These are phyloP conservation scores for Neoboletus brunneissimus DNA, from an alignment of 768 basidiomycete genomes.

Conservation along the genomic window DNA sequence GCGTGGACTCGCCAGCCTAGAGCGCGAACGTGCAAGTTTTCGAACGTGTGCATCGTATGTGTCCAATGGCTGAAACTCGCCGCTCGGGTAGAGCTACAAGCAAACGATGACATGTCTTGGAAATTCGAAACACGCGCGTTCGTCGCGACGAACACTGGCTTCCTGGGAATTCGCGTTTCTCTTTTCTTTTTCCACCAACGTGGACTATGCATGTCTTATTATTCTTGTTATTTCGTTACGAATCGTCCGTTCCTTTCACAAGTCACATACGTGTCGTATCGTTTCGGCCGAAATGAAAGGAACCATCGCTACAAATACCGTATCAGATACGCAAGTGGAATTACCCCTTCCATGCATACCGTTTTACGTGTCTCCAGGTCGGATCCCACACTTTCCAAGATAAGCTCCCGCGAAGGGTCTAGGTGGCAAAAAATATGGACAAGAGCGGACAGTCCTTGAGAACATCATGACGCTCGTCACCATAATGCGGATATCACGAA, in stretches of 20 bases:
- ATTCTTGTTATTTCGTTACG: neutral
- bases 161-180: neutral
- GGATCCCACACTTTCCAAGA: neutral
- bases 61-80: neutral
- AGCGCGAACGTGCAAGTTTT: neutral
- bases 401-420: neutral
- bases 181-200: neutral
- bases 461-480: neutral
- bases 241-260: neutral
- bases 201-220: neutral
- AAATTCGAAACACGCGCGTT: conserved; percentile 12
- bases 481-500: neutral
- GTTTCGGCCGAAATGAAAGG: neutral
- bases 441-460: neutral
- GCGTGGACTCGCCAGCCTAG: neutral
- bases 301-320: neutral
- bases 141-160: neutral
- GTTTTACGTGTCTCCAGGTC: conserved; percentile 9
- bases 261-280: neutral
- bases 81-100: neutral
- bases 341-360: neutral
- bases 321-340: neutral
- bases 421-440: neutral
- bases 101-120: neutral
- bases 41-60: neutral